Evolutionary conservation across 805 yeast genomes (phyloP).

Genomic region (Suhomyces kilbournensis): DNA sequence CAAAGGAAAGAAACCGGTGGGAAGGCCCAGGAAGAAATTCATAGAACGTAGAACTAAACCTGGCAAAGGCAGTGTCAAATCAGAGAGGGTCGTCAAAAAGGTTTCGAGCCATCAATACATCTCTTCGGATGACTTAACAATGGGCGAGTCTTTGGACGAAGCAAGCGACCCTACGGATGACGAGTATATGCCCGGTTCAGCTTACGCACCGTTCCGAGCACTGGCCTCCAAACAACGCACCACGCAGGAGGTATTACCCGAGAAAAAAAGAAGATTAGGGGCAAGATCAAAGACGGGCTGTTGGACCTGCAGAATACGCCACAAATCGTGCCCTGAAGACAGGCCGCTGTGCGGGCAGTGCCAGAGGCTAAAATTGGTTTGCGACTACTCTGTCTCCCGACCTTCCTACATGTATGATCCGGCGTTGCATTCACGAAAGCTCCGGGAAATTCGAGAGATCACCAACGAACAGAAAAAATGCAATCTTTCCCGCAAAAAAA

Average conservation of each 20-base stretch:
- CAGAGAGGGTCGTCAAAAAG: not conserved
- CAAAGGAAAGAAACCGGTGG: not conserved
- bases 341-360: conserved; percentile 62
- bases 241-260: not conserved
- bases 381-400: conserved; percentile 51
- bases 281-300: conserved; percentile 59
- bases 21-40: conserved; percentile 1
- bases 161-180: not conserved
- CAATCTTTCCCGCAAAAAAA: not conserved
- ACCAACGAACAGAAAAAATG: conserved; percentile 24
- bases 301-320: conserved; percentile 75
- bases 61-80: not conserved
- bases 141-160: not conserved
- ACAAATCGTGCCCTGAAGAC: conserved; percentile 70
- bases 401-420: conserved; percentile 55
- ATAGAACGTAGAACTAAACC: not conserved
- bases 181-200: not conserved
- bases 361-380: conserved; percentile 48
- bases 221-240: not conserved
- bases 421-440: conserved; percentile 39
- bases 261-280: conserved; percentile 16
- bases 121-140: not conserved
- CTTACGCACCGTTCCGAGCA: not conserved
- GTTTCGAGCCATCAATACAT: not conserved
- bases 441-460: conserved; percentile 47